Conservation (phyloP, 345 rosid species). For the Murraya paniculata region DNA sequence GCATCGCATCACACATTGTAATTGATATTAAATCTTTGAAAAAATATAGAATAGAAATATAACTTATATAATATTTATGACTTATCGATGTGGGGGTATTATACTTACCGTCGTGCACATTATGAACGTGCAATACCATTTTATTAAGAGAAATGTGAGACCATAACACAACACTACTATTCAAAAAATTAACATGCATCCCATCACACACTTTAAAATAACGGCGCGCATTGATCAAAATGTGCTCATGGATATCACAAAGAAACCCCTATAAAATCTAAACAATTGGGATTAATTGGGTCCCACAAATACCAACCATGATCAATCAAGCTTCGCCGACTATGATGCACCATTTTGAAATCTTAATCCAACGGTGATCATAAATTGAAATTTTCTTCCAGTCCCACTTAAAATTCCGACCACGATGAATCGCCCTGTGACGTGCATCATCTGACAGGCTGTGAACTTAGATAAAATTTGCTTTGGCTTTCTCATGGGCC, state of each 20-base stretch:
- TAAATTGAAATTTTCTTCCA: neutral
- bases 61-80: no score
- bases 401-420: neutral
- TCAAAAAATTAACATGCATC: no score
- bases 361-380: neutral
- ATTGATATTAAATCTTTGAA: no score
- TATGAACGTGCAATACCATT: no score
- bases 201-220: no score
- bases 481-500: neutral
- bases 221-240: no score
- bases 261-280: neutral
- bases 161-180: accelerated
- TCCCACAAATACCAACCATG: neutral
- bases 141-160: no score
- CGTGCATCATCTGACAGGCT: neutral
- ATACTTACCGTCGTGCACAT: no score
- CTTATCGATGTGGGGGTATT: no score
- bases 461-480: neutral
- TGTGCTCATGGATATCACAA: neutral
- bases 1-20: no score
- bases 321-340: neutral
- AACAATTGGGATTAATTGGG: neutral
- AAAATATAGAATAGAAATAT: no score
- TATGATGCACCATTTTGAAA: neutral
- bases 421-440: neutral